Percentiles rank a stretch among this genome's conserved stretches.
phyloP scores from a whole-genome alignment of 164 flowering plant genomes.

The Vitis cinerea region DNA sequence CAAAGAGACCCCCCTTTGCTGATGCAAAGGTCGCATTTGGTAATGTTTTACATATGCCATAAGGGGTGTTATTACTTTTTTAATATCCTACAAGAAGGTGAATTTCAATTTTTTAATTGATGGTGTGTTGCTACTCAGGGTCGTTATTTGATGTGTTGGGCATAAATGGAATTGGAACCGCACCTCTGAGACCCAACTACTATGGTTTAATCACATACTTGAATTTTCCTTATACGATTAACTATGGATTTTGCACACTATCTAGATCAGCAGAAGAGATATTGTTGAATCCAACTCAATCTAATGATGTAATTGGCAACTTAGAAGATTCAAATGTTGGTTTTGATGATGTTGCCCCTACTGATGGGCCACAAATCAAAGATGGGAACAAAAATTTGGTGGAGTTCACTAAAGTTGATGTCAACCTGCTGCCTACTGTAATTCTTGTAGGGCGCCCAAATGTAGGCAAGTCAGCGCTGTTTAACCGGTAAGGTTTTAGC shows the following conservation, averaged over 20 bases:
- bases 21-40: no score
- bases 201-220: background rate
- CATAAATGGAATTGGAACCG: background rate
- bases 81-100: no score
- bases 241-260: constrained; percentile 9
- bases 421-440: constrained; percentile 71
- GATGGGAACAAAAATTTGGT: constrained; percentile 22
- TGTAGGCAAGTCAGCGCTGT: constrained; percentile 96
- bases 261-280: background rate
- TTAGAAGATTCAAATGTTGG: constrained; percentile 7
- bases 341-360: background rate
- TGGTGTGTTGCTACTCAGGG: background rate
- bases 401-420: constrained; percentile 70
- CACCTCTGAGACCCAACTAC: background rate
- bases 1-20: no score
- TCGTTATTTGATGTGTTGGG: background rate
- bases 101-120: background rate
- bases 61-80: no score
- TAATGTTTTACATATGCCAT: no score
- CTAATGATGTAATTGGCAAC: background rate
- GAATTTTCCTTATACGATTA: background rate
- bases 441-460: constrained; percentile 91
- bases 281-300: no score
- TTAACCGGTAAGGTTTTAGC: constrained; percentile 64
- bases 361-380: constrained; percentile 13